phyloP scores from a whole-genome alignment of 768 basidiomycete genomes.

The Tulasnella sp. region DNA sequence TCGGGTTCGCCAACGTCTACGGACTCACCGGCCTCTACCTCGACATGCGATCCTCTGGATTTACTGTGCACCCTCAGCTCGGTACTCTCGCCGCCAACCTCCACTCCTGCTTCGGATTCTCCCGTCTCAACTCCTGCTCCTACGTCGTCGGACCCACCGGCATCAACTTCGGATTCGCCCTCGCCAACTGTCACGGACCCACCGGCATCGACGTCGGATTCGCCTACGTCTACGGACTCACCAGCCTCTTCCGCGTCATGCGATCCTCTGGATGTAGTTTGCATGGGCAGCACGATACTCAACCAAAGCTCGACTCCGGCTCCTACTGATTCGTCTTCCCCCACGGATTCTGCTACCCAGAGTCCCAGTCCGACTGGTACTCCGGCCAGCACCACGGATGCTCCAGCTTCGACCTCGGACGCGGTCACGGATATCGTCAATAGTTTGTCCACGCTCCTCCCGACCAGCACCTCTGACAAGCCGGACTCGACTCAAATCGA shows the following conservation, averaged over 20 bases:
- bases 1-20: neutral
- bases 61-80: no score
- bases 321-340: no score
- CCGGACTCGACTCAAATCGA: no score
- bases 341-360: neutral
- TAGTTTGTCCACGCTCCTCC: neutral
- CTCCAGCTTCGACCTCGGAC: slow-evolving; percentile 6
- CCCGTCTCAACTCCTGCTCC: neutral
- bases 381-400: neutral
- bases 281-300: no score
- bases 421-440: neutral
- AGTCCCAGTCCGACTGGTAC: slow-evolving; percentile 1
- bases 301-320: no score
- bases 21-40: neutral
- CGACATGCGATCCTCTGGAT: neutral
- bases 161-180: neutral
- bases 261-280: no score
- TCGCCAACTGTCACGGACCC: neutral
- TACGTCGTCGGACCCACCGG: neutral
- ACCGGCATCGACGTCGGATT: no score
- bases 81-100: neutral
- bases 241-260: no score
- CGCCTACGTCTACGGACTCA: no score
- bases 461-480: neutral
- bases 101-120: neutral